Base-by-base conservation (phyloP, 371 early-diverging fungal species). In the Mortierella polycephala region DNA sequence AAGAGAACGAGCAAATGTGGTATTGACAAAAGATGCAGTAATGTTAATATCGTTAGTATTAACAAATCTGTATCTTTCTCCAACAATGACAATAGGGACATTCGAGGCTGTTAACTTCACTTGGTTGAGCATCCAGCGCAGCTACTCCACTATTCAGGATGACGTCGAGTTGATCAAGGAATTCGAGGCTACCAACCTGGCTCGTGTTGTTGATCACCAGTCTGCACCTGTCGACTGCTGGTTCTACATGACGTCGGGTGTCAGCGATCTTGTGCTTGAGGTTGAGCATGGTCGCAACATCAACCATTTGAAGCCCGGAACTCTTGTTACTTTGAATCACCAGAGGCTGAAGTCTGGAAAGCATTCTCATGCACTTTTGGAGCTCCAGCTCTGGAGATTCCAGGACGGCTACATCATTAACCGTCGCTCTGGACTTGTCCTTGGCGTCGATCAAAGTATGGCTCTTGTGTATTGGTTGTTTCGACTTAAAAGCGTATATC, bases 361-460 rank as follows among this genome's bases (percentile, higher is more conserved):
- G 71, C 64, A 76, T 39, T 76, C 76, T 7, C 76, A 76, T 47
- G 71, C 76, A 46, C 71, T 70, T 45, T 60, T 76, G 5, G 76
- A 76, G 61, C 71, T 76, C 55, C 88, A 88, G 66, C 75, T 88
- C 13, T 87, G 88, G 88, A 80, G 86, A 39, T 87, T 66, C 68
- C 65, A 81, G 23, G 69, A 86, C 52, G 87, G 85, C 41, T 81
- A 72, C 60, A 68, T 88, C 18, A 68, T 85, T 42, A 88, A 88
- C 64, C 80, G 76, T 71, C 76, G 76, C 71, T 64, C 71, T 21
- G 71, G 71, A 0, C 76, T 71, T 21, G 71, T 60, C 8, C 71
- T 76, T 18, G 64, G 67, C 23, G 76, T 76, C 30, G 68, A 84
- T 18, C 83, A 83, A 70, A 82, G 86, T 59, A 75, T 74, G 58